These are phyloP conservation scores for Botrytis squamosa DNA, from an alignment of 2,329 filamentous ascomycete species.

Conservation along the genomic window DNA sequence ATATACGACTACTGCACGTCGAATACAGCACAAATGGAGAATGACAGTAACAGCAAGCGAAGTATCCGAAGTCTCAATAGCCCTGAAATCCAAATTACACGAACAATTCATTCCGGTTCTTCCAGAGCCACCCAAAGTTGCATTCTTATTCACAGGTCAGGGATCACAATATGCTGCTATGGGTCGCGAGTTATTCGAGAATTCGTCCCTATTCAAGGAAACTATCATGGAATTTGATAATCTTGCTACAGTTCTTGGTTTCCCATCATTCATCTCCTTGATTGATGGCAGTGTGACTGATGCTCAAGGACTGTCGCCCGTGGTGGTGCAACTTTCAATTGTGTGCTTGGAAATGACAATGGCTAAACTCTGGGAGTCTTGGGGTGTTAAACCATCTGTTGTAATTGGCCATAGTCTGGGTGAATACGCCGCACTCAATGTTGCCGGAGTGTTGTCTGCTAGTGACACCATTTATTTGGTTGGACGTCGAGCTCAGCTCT, in stretches of 20 bases:
- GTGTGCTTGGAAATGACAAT: conserved; percentile 21
- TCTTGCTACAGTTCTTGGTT: conserved; percentile 20
- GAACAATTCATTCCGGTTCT: conserved; percentile 20
- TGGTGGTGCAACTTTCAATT: conserved; percentile 19
- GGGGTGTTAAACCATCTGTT: conserved; percentile 22
- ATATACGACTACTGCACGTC: conserved; percentile 44
- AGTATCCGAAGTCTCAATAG: conserved; percentile 42
- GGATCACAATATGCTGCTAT: conserved; percentile 22
- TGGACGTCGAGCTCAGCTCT: conserved; percentile 61
- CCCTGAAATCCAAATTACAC: conserved; percentile 18
- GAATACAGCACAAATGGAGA: conserved; percentile 59
- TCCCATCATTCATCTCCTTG: conserved; percentile 19
- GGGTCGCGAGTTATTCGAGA: conserved; percentile 21
- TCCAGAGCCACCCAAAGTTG: conserved; percentile 29
- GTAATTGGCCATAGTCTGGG: conserved; percentile 49
- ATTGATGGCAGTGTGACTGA: conserved; percentile 19
- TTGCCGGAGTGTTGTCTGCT: conserved; percentile 67
- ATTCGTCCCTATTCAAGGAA: conserved; percentile 11
- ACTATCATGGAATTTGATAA: conserved; percentile 21
- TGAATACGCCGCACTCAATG: conserved; percentile 64
- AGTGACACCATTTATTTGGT: conserved; percentile 71
- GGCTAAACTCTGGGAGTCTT: conserved; percentile 21
- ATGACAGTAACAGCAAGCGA: conserved; percentile 47
- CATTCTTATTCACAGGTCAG: conserved; percentile 36
- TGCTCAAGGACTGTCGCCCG: conserved; percentile 12